Evolutionary conservation across 306 rosid genomes (phyloP).

Genomic region (Glycine tomentella): DNA sequence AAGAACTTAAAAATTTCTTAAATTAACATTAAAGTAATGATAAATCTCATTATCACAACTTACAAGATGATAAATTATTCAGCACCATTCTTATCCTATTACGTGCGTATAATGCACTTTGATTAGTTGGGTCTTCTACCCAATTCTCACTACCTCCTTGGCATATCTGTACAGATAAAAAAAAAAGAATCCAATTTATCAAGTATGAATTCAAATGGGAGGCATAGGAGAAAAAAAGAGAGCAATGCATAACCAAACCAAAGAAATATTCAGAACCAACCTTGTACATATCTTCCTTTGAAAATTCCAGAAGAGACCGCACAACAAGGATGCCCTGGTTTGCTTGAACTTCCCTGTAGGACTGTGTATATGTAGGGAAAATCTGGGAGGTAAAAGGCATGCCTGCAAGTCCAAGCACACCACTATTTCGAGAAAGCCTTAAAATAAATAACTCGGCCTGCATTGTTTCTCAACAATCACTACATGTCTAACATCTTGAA

Average conservation of each 20-base stretch:
- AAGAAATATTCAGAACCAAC: slow-evolving; percentile 50
- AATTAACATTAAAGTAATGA: neutral
- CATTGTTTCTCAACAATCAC: slow-evolving; percentile 70
- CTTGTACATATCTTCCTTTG: slow-evolving; percentile 91
- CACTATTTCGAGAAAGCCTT: slow-evolving; percentile 89
- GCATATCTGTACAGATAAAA: slow-evolving; percentile 67
- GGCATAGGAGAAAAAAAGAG: slow-evolving; percentile 2
- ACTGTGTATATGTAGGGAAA: slow-evolving; percentile 63
- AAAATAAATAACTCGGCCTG: slow-evolving; percentile 97
- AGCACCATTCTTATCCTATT: slow-evolving; percentile 83
- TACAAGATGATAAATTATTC: slow-evolving; percentile 65
- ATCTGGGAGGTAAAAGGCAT: slow-evolving; percentile 85
- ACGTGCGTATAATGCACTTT: slow-evolving; percentile 72
- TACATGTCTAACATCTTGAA: slow-evolving; percentile 57
- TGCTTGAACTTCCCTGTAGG: slow-evolving; percentile 47
- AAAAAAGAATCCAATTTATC: neutral
- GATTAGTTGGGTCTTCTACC: slow-evolving; percentile 97
- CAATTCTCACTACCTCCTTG: slow-evolving; percentile 68
- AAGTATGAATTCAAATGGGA: slow-evolving; percentile 30
- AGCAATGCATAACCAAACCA: slow-evolving; percentile 18
- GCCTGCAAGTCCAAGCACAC: slow-evolving; percentile 99
- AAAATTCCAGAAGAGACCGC: slow-evolving; percentile 83
- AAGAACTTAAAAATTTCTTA: slow-evolving; percentile 20
- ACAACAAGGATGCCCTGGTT: slow-evolving; percentile 73
- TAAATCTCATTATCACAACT: slow-evolving; percentile 48